Base-by-base conservation (phyloP, 345 rosid genomes). In the Crucihimalaya himalaica region DNA sequence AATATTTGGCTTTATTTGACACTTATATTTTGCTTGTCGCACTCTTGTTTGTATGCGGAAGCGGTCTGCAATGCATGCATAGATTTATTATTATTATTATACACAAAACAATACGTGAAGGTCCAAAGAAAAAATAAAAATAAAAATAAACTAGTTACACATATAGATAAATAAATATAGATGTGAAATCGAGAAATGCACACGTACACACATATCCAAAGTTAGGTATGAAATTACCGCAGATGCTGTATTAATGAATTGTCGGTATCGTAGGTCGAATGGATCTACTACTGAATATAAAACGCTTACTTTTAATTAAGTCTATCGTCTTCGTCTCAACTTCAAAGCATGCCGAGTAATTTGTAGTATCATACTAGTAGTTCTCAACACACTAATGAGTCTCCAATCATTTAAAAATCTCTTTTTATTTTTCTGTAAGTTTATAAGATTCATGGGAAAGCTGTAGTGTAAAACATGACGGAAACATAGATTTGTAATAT, bases 131-230 rank as follows among this genome's bases (percentile, higher is more conserved):
- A 59, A n/a, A 35, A 37, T 10, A 35, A 15, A 25, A 27, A 3
- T 23, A 27, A 11, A 27, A 18, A 27, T 9, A 4, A 23, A 47
- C 2, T 39, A 2, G 10, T 9, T 2, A 43, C 16, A n/a, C 6
- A 2, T 4, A 21, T 0, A 20, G 25, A 52, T 8, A 60, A 74
- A 47, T 11, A 68, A 66, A 6, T 0, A 40, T 28, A 50, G 46
- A 68, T 25, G 50, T 60, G 70, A 31, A 75, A 68, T 2, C 8
- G 74, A 68, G 63, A 75, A 68, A 68, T 68, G 64, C 70, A 68
- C 74, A 75, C 79, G 79, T 46, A 59, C 40, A 28, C 61, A 66
- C 73, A 59, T 67, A 67, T 67, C 73, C 54, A 67, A 67, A 57
- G 66, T 70, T 54, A 63, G 70, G 77, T 63, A 11, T 46, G 71